A percentile compares a stretch with the other conserved stretches of the same genome.
phyloP scores from a whole-genome alignment of 768 basidiomycete species.

The Porphyrellus cyaneotinctus region DNA sequence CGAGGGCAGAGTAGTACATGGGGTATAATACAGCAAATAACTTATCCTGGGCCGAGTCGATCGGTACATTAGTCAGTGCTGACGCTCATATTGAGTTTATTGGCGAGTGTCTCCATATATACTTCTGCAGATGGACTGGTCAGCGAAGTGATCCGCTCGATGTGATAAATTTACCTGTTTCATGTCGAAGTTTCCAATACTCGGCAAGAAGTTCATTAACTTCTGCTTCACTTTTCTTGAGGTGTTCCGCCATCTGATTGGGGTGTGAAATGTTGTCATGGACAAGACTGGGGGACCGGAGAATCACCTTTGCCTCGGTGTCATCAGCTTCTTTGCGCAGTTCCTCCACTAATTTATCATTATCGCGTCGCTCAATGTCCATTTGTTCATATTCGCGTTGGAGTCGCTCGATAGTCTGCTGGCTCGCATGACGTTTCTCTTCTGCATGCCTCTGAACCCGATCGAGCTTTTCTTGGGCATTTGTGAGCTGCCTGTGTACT shows the following conservation, averaged over 20 bases:
- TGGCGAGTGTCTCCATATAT: constrained; percentile 83
- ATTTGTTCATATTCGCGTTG: constrained; percentile 78
- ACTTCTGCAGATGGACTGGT: constrained; percentile 47
- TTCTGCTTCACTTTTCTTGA: constrained; percentile 70
- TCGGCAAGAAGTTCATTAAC: constrained; percentile 78
- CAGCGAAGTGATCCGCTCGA: neutral
- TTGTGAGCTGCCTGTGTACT: constrained; percentile 71
- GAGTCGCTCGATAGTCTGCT: constrained; percentile 68
- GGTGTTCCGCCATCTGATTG: constrained; percentile 70
- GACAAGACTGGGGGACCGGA: neutral
- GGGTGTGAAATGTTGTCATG: neutral
- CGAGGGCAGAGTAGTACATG: constrained; percentile 8
- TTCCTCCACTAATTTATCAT: constrained; percentile 76
- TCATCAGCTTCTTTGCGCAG: constrained; percentile 65
- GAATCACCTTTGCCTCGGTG: constrained; percentile 57
- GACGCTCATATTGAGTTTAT: constrained; percentile 66
- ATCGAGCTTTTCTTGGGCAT: constrained; percentile 80
- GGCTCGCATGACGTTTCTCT: constrained; percentile 72
- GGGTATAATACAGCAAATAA: constrained; percentile 19
- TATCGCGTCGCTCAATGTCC: constrained; percentile 69
- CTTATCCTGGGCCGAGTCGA: constrained; percentile 3
- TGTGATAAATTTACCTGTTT: constrained; percentile 50
- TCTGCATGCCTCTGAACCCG: constrained; percentile 75
- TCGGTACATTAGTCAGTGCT: constrained; percentile 24
- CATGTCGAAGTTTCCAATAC: constrained; percentile 77